Percentiles rank a stretch among this genome's conserved stretches.
phyloP scores from a whole-genome alignment of 441 rosid species.

The Populus hybrid region DNA sequence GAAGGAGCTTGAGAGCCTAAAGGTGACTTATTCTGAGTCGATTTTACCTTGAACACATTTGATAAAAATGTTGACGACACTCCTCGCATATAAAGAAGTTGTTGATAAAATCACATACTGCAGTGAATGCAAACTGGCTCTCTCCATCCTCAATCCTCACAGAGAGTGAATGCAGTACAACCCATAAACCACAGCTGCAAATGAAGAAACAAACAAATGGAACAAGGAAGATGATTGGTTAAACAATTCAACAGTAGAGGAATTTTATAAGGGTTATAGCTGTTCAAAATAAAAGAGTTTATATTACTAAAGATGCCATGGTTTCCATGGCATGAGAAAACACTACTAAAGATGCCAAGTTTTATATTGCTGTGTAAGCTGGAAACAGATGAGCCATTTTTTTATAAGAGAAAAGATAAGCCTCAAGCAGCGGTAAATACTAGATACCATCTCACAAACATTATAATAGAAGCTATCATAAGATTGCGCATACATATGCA shows the following conservation, averaged over 20 bases:
- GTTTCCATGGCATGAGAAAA: not conserved
- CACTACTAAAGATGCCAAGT: not conserved
- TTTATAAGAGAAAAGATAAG: not conserved
- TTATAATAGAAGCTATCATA: not conserved
- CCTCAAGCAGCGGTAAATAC: not conserved
- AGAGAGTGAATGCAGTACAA: conserved; percentile 89
- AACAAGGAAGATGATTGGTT: not conserved
- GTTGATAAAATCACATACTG: conserved; percentile 79
- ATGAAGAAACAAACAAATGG: conserved; percentile 1
- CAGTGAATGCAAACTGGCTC: conserved; percentile 70
- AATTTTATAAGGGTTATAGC: not conserved
- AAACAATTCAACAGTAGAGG: not conserved
- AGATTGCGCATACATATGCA: not conserved
- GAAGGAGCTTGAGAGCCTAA: not conserved
- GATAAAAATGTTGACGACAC: conserved; percentile 80
- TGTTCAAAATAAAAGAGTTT: not conserved
- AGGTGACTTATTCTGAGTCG: not conserved
- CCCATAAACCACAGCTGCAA: conserved; percentile 98
- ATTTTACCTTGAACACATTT: conserved; percentile 81
- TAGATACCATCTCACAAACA: not conserved
- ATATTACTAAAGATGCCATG: too few relatives aligned
- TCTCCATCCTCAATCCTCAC: conserved; percentile 84
- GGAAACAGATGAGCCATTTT: not conserved
- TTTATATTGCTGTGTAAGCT: not conserved
- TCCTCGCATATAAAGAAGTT: conserved; percentile 92